Evolutionary conservation across 768 basidiomycete genomes (phyloP).

Genomic region (Boletus speciosus): DNA sequence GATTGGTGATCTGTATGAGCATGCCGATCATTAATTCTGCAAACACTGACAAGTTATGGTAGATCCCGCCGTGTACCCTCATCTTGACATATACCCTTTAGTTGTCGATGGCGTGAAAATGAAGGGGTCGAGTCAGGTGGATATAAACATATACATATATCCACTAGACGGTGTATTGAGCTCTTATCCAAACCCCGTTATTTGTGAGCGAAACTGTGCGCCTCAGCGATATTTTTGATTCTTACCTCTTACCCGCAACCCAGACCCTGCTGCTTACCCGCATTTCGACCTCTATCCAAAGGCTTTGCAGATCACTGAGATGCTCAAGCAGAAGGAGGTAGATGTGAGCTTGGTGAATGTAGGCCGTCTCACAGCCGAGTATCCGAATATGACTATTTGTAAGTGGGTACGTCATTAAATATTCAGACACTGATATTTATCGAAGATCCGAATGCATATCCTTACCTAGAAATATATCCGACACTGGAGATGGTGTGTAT

Average conservation of each 20-base stretch:
- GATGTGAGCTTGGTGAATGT: conserved; percentile 3
- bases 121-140: neutral
- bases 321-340: conserved; percentile 49
- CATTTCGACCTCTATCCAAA: conserved; percentile 40
- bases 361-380: conserved; percentile 9
- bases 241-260: neutral
- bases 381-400: conserved; percentile 31
- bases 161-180: neutral
- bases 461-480: conserved; percentile 42
- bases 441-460: conserved; percentile 40
- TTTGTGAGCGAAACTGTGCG: conserved; percentile 11
- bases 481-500: conserved; percentile 7
- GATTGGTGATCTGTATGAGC: conserved; percentile 35
- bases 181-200: conserved; percentile 14
- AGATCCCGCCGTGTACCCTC: conserved; percentile 42
- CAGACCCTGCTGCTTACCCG: conserved; percentile 43
- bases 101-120: neutral
- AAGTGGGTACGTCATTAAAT: conserved; percentile 3
- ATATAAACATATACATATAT: neutral
- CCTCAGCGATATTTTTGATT: neutral
- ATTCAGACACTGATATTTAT: conserved; percentile 17
- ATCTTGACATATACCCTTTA: conserved; percentile 39
- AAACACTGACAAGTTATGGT: conserved; percentile 3
- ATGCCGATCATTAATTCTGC: neutral
- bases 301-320: conserved; percentile 35